Percentiles rank a stretch among this genome's conserved stretches.
Conservation (phyloP, 805 yeast genomes). For the Myxozyma udenii region DNA sequence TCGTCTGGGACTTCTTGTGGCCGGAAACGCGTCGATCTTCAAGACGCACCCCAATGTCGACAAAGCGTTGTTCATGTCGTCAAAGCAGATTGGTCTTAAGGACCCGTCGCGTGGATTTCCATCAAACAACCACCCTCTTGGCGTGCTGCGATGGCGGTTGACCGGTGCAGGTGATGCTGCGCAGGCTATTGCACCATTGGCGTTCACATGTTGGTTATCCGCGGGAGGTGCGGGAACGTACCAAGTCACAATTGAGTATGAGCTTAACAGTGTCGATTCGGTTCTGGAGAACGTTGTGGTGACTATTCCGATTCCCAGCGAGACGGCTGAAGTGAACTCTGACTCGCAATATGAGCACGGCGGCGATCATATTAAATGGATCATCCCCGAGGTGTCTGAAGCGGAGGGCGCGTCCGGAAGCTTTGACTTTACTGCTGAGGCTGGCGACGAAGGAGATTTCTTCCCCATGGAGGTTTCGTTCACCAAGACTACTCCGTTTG, state of each 20-base stretch:
- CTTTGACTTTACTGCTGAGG: conserved; percentile 74
- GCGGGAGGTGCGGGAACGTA: conserved; percentile 56
- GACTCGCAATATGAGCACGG: conserved; percentile 44
- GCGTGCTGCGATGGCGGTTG: conserved; percentile 90
- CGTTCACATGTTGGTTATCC: conserved; percentile 81
- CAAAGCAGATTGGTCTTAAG: conserved; percentile 64
- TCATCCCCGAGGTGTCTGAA: conserved; percentile 52
- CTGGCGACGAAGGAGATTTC: conserved; percentile 72
- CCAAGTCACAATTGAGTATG: conserved; percentile 86
- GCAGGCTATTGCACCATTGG: conserved; percentile 58
- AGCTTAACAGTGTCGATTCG: conserved; percentile 52
- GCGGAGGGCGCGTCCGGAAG: conserved; percentile 58
- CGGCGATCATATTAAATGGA: conserved; percentile 70
- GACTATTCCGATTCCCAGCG: conserved; percentile 65
- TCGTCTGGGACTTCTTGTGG: conserved; percentile 51
- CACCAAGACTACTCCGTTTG: conserved; percentile 51
- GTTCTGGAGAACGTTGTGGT: conserved; percentile 53
- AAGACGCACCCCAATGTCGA: conserved; percentile 98
- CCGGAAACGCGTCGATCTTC: conserved; percentile 59
- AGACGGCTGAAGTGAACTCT: conserved; percentile 50
- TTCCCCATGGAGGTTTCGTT: conserved; percentile 84
- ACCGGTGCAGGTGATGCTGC: conserved; percentile 57
- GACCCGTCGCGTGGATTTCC: conserved; percentile 83
- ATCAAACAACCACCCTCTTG: conserved; percentile 81
- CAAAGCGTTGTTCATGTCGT: conserved; percentile 59